A percentile compares a stretch with the other conserved stretches of the same genome.
Evolutionary conservation across 2,329 filamentous ascomycete genomes (phyloP).

Genomic region (Alternaria sp.): DNA sequence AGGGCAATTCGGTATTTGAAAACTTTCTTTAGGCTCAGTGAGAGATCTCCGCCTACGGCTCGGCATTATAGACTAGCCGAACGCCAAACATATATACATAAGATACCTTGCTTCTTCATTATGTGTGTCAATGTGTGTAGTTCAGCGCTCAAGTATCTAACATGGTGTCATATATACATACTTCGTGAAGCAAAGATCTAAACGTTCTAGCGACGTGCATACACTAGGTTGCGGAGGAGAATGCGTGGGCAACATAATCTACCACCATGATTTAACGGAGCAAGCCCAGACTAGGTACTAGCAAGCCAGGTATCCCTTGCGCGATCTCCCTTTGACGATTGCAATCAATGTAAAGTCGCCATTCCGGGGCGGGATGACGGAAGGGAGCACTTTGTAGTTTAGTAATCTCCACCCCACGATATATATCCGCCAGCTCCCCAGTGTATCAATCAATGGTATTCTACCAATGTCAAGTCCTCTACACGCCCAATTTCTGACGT

Average conservation of each 20-base stretch:
- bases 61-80: neutral
- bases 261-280: neutral
- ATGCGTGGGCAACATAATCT: neutral
- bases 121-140: neutral
- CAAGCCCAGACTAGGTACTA: neutral
- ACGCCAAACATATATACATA: neutral
- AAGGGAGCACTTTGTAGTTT: neutral
- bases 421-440: neutral
- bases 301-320: neutral
- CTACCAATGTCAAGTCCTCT: neutral
- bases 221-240: neutral
- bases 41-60: neutral
- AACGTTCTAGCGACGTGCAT: neutral
- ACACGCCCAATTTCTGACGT: neutral
- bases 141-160: neutral
- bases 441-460: neutral
- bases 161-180: neutral
- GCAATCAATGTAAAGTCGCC: neutral
- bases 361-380: neutral
- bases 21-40: neutral
- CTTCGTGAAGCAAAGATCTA: neutral
- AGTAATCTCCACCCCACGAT: neutral
- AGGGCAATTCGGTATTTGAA: neutral
- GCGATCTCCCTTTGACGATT: neutral
- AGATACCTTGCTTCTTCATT: neutral